Evolutionary conservation across 495 filamentous ascomycete genomes (phyloP).

Genomic region (Penicillium odoratum): DNA sequence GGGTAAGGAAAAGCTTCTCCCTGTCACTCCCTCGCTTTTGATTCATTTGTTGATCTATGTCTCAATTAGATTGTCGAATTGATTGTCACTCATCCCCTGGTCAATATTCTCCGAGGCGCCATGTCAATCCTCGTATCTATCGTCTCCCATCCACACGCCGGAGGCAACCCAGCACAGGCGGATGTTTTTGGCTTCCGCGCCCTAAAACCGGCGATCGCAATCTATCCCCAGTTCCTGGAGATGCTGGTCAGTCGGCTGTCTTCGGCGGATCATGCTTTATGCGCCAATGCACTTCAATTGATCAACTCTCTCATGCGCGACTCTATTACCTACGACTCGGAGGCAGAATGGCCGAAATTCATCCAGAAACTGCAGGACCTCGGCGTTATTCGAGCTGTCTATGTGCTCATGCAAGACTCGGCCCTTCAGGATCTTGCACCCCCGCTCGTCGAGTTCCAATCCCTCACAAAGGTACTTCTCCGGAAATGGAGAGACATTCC

Average conservation of each 20-base stretch:
- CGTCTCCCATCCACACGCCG: slow-evolving; percentile 75
- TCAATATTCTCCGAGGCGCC: slow-evolving; percentile 94
- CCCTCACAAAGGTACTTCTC: slow-evolving; percentile 84
- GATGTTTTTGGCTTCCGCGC: slow-evolving; percentile 81
- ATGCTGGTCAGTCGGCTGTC: slow-evolving; percentile 87
- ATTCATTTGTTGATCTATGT: neutral
- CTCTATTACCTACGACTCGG: slow-evolving; percentile 77
- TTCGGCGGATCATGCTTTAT: slow-evolving; percentile 92
- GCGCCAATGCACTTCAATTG: slow-evolving; percentile 91
- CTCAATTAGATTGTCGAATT: slow-evolving; percentile 75
- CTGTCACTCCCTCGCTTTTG: neutral
- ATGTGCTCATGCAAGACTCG: slow-evolving; percentile 87
- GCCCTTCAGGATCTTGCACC: slow-evolving; percentile 92
- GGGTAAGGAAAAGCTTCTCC: slow-evolving; percentile 40
- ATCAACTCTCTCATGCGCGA: slow-evolving; percentile 96
- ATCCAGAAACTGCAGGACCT: slow-evolving; percentile 91
- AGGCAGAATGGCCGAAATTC: slow-evolving; percentile 87
- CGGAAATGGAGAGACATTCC: slow-evolving; percentile 86
- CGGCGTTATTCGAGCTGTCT: slow-evolving; percentile 90
- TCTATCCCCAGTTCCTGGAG: slow-evolving; percentile 91
- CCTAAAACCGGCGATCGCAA: slow-evolving; percentile 85
- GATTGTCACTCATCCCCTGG: slow-evolving; percentile 91
- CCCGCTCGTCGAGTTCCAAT: slow-evolving; percentile 91
- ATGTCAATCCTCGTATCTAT: slow-evolving; percentile 95
- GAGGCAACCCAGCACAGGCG: slow-evolving; percentile 40